These are phyloP conservation scores for Leccinum boreale DNA, from an alignment of 768 basidiomycete genomes.

Conservation along the genomic window DNA sequence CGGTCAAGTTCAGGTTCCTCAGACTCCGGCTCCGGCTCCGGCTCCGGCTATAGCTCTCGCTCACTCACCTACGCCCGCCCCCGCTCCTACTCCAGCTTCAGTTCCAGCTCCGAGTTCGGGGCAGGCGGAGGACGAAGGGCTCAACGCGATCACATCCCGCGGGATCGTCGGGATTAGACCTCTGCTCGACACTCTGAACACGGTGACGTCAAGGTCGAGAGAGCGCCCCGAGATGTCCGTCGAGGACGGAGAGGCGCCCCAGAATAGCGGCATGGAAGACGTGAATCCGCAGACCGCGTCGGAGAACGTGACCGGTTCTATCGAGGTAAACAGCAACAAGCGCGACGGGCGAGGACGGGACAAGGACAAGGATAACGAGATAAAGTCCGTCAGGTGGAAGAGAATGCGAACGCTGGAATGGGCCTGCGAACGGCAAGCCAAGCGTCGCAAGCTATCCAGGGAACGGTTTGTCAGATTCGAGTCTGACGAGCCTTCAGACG, in stretches of 20 bases:
- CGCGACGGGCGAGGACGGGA: conserved; percentile 7
- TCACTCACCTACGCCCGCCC: background rate
- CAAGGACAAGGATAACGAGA: background rate
- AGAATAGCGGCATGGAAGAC: background rate
- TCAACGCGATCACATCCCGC: conserved; percentile 9
- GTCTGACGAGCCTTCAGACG: conserved; percentile 21
- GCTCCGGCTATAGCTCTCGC: background rate
- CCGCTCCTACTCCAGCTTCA: background rate
- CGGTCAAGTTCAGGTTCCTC: background rate
- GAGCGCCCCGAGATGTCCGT: background rate
- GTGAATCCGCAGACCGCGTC: conserved; percentile 1
- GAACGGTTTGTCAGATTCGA: conserved; percentile 13
- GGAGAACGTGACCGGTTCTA: background rate
- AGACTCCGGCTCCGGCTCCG: background rate
- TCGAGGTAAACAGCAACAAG: background rate
- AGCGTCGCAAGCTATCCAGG: conserved; percentile 32
- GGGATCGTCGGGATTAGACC: conserved; percentile 23
- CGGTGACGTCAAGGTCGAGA: conserved; percentile 10
- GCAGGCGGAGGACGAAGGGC: background rate
- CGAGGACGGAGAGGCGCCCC: background rate
- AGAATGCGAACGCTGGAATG: conserved; percentile 39
- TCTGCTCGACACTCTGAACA: conserved; percentile 17
- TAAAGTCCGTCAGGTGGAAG: conserved; percentile 12
- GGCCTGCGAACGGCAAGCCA: conserved; percentile 41
- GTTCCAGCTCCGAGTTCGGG: background rate